These are phyloP conservation scores for Aspergillus heteromorphus DNA, from an alignment of 495 filamentous ascomycete genomes.

Conservation along the genomic window DNA sequence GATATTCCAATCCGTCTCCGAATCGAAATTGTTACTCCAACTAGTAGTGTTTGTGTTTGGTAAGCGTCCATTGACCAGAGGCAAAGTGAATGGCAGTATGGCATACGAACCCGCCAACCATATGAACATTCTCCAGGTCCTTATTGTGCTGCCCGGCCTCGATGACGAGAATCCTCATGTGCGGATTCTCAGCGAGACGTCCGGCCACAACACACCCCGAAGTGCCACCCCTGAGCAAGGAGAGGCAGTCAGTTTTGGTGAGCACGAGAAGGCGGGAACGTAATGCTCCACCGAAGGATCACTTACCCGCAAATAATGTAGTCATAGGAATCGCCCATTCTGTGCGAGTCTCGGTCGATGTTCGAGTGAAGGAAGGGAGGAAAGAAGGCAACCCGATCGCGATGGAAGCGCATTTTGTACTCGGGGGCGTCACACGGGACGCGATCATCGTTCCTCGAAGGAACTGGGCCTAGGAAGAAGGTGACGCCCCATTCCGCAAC, in stretches of 20 bases:
- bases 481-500: neutral
- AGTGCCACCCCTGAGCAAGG: constrained; percentile 47
- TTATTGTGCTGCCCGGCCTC: constrained; percentile 48
- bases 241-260: neutral
- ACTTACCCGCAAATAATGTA: constrained; percentile 35
- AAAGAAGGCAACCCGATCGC: neutral
- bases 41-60: constrained; percentile 13
- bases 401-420: neutral
- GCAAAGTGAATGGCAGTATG: neutral
- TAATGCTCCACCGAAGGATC: neutral
- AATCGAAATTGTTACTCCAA: constrained; percentile 42
- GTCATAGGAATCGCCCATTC: constrained; percentile 19
- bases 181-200: constrained; percentile 53
- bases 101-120: constrained; percentile 37
- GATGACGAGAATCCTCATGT: constrained; percentile 48
- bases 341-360: neutral
- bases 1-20: constrained; percentile 52
- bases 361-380: neutral
- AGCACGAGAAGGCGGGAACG: neutral
- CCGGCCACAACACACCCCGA: constrained; percentile 57
- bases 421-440: too few relatives aligned
- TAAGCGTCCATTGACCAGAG: neutral
- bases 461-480: too few relatives aligned
- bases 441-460: neutral
- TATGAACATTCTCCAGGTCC: constrained; percentile 44